Conservation (phyloP, 306 rosid genomes). For the Inga laurina region DNA sequence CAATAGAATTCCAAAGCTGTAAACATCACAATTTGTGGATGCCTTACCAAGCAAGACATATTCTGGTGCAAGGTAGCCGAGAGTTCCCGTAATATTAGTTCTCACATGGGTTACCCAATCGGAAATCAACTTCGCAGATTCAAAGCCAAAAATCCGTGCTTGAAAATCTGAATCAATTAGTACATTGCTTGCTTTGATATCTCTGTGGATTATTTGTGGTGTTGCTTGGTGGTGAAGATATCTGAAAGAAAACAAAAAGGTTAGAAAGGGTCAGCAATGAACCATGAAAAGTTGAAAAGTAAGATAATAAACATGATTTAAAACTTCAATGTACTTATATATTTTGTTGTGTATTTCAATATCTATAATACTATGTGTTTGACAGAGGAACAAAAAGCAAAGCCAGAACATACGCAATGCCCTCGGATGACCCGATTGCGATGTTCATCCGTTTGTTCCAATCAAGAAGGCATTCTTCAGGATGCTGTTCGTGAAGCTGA, state of each 20-base stretch:
- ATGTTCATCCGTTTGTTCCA: constrained; percentile 87
- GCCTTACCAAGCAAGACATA: constrained; percentile 89
- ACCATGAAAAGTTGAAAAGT: not conserved
- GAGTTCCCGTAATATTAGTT: constrained; percentile 86
- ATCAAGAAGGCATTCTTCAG: constrained; percentile 80
- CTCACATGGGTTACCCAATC: constrained; percentile 89
- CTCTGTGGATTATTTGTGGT: constrained; percentile 88
- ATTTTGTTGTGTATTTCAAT: not conserved
- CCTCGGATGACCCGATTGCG: constrained; percentile 91
- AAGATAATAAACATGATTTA: not conserved
- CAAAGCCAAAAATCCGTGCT: constrained; percentile 88
- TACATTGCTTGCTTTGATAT: constrained; percentile 87
- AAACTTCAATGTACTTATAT: not conserved
- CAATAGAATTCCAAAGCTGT: constrained; percentile 84
- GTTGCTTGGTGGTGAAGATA: constrained; percentile 92
- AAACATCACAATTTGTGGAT: constrained; percentile 82
- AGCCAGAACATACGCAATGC: constrained; percentile 68
- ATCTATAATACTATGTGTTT: not conserved
- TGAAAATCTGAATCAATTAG: constrained; percentile 73
- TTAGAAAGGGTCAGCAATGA: not conserved
- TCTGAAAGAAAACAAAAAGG: constrained; percentile 47
- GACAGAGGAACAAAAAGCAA: not conserved
- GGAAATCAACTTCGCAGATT: constrained; percentile 89
- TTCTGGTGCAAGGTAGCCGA: constrained; percentile 92
- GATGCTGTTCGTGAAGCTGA: constrained; percentile 95